Base-by-base conservation (phyloP, 345 rosid species). In the Eucalyptus guilfoylei region DNA sequence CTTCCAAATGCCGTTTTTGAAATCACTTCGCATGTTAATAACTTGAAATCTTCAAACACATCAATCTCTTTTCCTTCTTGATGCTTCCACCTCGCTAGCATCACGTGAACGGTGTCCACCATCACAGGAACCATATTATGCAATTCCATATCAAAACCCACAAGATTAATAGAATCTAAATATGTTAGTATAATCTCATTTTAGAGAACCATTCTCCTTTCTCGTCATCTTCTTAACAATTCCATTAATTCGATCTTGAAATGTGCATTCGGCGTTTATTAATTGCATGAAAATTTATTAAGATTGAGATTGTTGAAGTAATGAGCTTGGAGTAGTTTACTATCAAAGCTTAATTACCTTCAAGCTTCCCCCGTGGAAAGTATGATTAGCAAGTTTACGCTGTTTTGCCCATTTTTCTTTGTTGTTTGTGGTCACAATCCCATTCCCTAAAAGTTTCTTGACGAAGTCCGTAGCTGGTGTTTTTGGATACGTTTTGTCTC, bases 1-100 rank as follows among this genome's bases (percentile, higher is more conserved):
- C 94, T 92, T n/a, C 95, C 95, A 60, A 94, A 95, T 30, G 95
- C 93, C 30, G 95, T 93, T 89, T 93, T 91, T 6, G 95, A 93
- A 81, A 94, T 94, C 72, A 92, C 67, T 90, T 93, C 93, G 24
- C 94, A 91, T 47, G 94, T 92, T 32, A 94, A 89, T 9, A 92
- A 26, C 88, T 80, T 94, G 49, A 93, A 81, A 86, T 95, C 95
- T n/a, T 88, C 26, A 52, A 60, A 86, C 13, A 91, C 93, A 14
- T 92, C 94, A 21, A 94, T 92, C 91, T 95, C 94, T 67, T 90
- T 91, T 2, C 89, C 91, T 54, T 88, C 92, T 49, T 88, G 85
- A 5, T 88, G 49, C 89, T 89, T 91, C 95, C 95, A 92, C 87
- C 91, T 92, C 32, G 91, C 91, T 12, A 94, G 86, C 95, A 94